phyloP scores from a whole-genome alignment of 2,329 filamentous ascomycete species.

The Didymosphaeria variabile region DNA sequence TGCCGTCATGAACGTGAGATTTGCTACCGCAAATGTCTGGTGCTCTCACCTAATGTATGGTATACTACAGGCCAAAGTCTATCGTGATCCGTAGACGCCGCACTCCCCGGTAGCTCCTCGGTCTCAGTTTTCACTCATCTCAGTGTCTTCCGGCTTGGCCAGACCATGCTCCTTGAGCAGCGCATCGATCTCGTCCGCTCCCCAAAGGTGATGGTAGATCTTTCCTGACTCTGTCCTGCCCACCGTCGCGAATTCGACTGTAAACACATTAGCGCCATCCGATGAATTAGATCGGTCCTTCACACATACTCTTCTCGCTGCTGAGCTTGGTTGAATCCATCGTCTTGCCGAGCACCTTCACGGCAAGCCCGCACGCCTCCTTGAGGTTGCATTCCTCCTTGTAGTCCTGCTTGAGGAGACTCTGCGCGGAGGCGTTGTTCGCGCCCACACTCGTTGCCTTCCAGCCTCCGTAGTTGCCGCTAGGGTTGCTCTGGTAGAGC shows the following conservation, averaged over 20 bases:
- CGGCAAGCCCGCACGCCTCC: constrained; percentile 95
- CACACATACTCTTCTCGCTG: constrained; percentile 92
- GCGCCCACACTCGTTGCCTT: constrained; percentile 98
- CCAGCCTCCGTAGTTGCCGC: constrained; percentile 98
- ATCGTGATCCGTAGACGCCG: constrained; percentile 36
- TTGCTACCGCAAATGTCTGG: constrained; percentile 35
- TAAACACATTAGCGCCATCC: constrained; percentile 30
- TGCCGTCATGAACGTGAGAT: constrained; percentile 38
- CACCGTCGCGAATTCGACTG: constrained; percentile 98
- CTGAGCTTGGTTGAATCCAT: constrained; percentile 99
- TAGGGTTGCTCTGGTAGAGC: constrained; percentile 98
- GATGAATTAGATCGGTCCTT: background rate
- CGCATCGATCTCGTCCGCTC: constrained; percentile 92
- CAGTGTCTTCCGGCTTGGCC: constrained; percentile 68
- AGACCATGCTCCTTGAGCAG: constrained; percentile 95
- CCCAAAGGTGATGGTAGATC: constrained; percentile 98
- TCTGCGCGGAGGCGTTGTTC: constrained; percentile 97
- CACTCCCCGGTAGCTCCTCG: constrained; percentile 30
- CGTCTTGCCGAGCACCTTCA: constrained; percentile 99
- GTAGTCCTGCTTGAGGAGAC: constrained; percentile 98
- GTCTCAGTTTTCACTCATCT: constrained; percentile 46
- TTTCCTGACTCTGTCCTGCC: constrained; percentile 94
- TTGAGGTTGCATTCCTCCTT: constrained; percentile 97
- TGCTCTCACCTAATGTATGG: constrained; percentile 40
- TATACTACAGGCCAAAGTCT: constrained; percentile 44